Evolutionary conservation across 2,329 filamentous ascomycete species (phyloP).

Genomic region (Didymella segeticola): DNA sequence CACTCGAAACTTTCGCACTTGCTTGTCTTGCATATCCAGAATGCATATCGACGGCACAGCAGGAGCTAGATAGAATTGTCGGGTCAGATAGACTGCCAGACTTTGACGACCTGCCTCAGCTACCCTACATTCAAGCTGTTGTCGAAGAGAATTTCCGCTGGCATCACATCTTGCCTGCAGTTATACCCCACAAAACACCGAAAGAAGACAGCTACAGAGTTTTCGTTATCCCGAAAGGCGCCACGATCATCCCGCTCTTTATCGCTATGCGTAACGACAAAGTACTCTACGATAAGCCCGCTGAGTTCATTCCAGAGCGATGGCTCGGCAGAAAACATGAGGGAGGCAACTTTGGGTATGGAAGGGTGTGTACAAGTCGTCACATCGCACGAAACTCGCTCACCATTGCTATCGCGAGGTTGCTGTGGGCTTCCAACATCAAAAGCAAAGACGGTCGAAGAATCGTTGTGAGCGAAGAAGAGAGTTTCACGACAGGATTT

Average conservation of each 20-base stretch:
- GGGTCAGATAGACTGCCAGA: constrained; percentile 22
- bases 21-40: constrained; percentile 22
- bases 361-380: constrained; percentile 34
- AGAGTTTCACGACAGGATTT: constrained; percentile 26
- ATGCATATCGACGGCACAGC: constrained; percentile 15
- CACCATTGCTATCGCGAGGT: constrained; percentile 57
- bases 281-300: constrained; percentile 36
- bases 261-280: constrained; percentile 44
- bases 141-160: constrained; percentile 42
- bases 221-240: constrained; percentile 54
- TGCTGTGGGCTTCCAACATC: constrained; percentile 61
- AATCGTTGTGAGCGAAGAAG: neutral
- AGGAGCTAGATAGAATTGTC: constrained; percentile 28
- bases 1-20: constrained; percentile 3
- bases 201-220: constrained; percentile 57
- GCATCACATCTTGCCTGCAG: constrained; percentile 48
- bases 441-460: constrained; percentile 1
- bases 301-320: constrained; percentile 46
- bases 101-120: constrained; percentile 26
- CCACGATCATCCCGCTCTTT: constrained; percentile 41
- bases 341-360: constrained; percentile 54
- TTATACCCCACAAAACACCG: constrained; percentile 53
- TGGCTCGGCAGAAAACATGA: constrained; percentile 31
- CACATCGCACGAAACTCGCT: constrained; percentile 45
- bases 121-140: constrained; percentile 38